These are phyloP conservation scores for Plasmodium cynomolgi DNA, from an alignment of 169 alveolate genomes.

Conservation along the genomic window DNA sequence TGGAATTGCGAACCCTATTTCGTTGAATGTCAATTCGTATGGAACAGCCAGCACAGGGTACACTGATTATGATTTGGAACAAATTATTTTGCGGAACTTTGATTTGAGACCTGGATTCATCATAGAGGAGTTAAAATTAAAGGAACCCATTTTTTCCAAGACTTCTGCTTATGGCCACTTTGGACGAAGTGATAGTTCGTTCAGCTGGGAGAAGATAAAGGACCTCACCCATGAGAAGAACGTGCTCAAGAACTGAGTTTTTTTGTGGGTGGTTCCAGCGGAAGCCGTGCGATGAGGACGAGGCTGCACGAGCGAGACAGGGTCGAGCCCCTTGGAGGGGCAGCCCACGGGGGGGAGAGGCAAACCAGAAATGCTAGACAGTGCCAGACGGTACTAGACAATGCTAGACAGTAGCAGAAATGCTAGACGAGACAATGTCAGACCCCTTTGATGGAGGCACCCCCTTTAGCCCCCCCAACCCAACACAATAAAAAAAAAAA, in stretches of 20 bases:
- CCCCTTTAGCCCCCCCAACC: not conserved
- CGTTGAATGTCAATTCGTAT: slow-evolving; percentile 96
- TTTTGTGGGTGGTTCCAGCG: not conserved
- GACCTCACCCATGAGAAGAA: slow-evolving; percentile 86
- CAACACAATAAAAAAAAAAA: not conserved
- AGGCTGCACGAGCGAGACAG: not conserved
- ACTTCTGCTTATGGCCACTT: slow-evolving; percentile 98
- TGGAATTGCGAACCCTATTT: slow-evolving; percentile 97
- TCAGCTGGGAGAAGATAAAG: slow-evolving; percentile 95
- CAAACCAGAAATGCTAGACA: too few species aligned
- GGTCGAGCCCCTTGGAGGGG: not conserved
- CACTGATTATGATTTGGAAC: slow-evolving; percentile 92
- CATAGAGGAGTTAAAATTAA: slow-evolving; percentile 93
- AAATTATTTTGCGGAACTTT: slow-evolving; percentile 93
- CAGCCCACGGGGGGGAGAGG: not conserved
- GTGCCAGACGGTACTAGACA: too few species aligned
- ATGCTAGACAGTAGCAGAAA: too few species aligned
- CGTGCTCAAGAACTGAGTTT: slow-evolving; percentile 42
- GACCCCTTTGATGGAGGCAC: not conserved
- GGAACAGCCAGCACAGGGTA: slow-evolving; percentile 93
- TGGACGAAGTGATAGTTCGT: slow-evolving; percentile 95
- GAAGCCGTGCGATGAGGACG: not conserved
- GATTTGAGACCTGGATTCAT: slow-evolving; percentile 98
- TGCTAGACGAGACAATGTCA: too few species aligned
- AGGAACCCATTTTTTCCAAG: slow-evolving; percentile 91